Conservation (phyloP, 768 basidiomycete species). For the Trametes elegans region DNA sequence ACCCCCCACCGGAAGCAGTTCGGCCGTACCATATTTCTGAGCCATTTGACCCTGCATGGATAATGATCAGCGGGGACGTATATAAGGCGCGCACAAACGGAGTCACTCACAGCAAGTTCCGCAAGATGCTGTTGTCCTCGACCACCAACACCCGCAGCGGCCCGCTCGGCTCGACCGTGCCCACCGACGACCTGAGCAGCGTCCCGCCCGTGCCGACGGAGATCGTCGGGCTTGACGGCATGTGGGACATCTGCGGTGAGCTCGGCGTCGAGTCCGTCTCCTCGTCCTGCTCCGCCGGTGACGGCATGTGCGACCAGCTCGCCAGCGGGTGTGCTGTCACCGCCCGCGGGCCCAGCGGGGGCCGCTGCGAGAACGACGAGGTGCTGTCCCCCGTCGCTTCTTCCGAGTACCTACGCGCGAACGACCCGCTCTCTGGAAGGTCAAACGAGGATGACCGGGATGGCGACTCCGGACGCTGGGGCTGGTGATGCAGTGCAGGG, state of each 20-base stretch:
- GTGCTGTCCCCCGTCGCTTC: slow-evolving; percentile 26
- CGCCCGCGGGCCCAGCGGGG: slow-evolving; percentile 53
- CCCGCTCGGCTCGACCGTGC: slow-evolving; percentile 44
- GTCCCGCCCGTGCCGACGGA: slow-evolving; percentile 60
- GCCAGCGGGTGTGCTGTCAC: slow-evolving; percentile 44
- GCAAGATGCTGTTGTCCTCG: slow-evolving; percentile 87
- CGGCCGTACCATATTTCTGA: slow-evolving; percentile 48
- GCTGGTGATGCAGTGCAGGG: slow-evolving; percentile 2
- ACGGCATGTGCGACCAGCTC: slow-evolving; percentile 36
- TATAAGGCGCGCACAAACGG: background rate
- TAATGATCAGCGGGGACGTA: slow-evolving; percentile 9
- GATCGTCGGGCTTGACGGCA: slow-evolving; percentile 42
- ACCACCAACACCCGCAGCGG: slow-evolving; percentile 74
- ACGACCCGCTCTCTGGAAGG: background rate
- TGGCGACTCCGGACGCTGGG: slow-evolving; percentile 1
- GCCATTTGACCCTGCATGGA: slow-evolving; percentile 56
- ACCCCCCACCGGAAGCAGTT: background rate
- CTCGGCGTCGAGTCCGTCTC: slow-evolving; percentile 17
- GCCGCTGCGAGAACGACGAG: slow-evolving; percentile 35
- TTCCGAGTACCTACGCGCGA: slow-evolving; percentile 48
- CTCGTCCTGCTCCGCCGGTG: slow-evolving; percentile 37
- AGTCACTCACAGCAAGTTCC: slow-evolving; percentile 71
- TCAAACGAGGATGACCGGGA: slow-evolving; percentile 6
- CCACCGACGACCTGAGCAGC: slow-evolving; percentile 64
- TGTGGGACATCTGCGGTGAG: slow-evolving; percentile 21